Base-by-base conservation (phyloP, 2,329 filamentous ascomycete species). In the Hypoxylon sp. region DNA sequence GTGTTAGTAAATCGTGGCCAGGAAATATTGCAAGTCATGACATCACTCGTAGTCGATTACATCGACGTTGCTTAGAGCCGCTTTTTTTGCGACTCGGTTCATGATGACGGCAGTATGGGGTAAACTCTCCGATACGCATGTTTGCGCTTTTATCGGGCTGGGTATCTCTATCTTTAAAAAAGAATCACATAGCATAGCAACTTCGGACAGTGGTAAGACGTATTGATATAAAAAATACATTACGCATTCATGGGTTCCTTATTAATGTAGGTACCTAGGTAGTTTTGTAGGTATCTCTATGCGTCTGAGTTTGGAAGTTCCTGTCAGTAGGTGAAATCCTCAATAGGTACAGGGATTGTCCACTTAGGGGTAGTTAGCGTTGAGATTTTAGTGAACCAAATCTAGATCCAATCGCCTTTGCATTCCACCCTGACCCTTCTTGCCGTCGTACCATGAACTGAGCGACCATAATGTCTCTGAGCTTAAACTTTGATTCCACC, bases 1-100 rank as follows among this genome's bases (percentile, higher is more conserved):
- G 13, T 31, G 29, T 53, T 54, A 19, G 35, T 22, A 11, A 52
- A 39, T 35, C 31, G 66, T 57, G 54, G 65, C 62, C n/a, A 13
- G 63, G 54, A 69, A 48, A 66, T 61, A 53, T 19, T n/a, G 26
- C 52, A 47, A 71, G 62, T 71, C 71, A 75, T 76, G 74, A 76
- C 74, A 75, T 76, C 74, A 76, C 71, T 61, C 14, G 64, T 17
- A 10, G 59, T 66, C 68, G 48, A 71, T 66, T 70, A 68, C 68
- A 71, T 70, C 57, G 58, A 62, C 51, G 56, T 69, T 63, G 56
- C 64, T 35, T 57, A 69, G 68, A 71, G 63, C 71, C 67, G 70
- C 65, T 73, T 73, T 72, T 72, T 72, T 53, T 63, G 37, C 60
- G 42, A 42, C 62, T 51, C 57, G n/a, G 48, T 48, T 72, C 62